These are phyloP conservation scores for Durotheca rogersii DNA, from an alignment of 495 filamentous ascomycete genomes.

Conservation along the genomic window DNA sequence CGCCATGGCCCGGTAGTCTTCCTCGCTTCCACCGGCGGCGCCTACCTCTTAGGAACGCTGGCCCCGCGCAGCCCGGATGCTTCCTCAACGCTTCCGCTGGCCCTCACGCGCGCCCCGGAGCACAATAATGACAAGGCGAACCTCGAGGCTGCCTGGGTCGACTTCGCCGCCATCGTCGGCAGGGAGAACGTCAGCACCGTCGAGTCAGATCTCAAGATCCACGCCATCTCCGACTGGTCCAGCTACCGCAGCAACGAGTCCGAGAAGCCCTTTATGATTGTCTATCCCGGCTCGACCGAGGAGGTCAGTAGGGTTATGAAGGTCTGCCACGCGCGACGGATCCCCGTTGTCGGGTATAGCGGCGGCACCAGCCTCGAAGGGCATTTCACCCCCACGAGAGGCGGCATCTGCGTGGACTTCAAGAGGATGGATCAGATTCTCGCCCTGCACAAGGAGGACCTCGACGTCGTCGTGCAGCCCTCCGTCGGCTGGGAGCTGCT, in stretches of 20 bases:
- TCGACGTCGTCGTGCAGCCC: slow-evolving; percentile 81
- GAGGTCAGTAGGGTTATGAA: slow-evolving; percentile 74
- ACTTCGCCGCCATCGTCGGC: slow-evolving; percentile 83
- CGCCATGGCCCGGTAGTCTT: slow-evolving; percentile 46
- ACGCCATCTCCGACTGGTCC: slow-evolving; percentile 87
- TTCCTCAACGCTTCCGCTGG: slow-evolving; percentile 72
- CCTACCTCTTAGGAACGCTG: slow-evolving; percentile 71
- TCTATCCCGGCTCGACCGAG: slow-evolving; percentile 65
- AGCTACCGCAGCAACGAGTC: slow-evolving; percentile 61
- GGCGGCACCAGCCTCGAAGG: slow-evolving; percentile 81
- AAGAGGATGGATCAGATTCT: slow-evolving; percentile 73
- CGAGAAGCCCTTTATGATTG: slow-evolving; percentile 58
- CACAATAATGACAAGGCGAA: slow-evolving; percentile 74
- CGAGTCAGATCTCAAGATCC: slow-evolving; percentile 62
- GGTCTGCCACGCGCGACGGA: slow-evolving; percentile 65
- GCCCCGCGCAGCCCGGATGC: slow-evolving; percentile 59
- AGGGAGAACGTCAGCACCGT: slow-evolving; percentile 80
- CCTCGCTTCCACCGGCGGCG: slow-evolving; percentile 58
- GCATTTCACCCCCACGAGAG: slow-evolving; percentile 71
- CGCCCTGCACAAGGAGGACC: slow-evolving; percentile 66
- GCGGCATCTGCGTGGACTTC: slow-evolving; percentile 79
- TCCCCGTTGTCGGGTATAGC: slow-evolving; percentile 74
- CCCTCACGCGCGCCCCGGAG: slow-evolving; percentile 56
- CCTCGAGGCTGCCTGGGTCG: slow-evolving; percentile 90
- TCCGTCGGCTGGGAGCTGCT: slow-evolving; percentile 77